Conservation (phyloP, 495 filamentous ascomycete genomes). For the Neurospora sp. region DNA sequence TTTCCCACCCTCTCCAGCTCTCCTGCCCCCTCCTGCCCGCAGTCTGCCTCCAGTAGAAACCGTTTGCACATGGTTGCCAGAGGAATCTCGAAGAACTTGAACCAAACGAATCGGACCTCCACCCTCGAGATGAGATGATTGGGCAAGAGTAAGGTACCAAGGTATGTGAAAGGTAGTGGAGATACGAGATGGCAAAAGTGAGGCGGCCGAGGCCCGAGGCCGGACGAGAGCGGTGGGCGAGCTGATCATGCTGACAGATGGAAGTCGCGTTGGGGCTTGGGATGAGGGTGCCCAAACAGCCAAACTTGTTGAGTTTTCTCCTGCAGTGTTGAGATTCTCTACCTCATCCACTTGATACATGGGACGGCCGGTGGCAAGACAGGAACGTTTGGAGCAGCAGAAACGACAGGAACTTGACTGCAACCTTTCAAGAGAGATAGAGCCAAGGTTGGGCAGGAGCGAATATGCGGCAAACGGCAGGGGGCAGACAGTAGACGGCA, state of each 20-base stretch:
- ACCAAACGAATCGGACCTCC: too few relatives aligned
- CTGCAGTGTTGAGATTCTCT: too few relatives aligned
- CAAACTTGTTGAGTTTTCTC: too few relatives aligned
- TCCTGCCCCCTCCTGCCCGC: too few relatives aligned
- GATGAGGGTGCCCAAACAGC: too few relatives aligned
- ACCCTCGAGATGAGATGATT: background rate
- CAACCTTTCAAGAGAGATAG: background rate
- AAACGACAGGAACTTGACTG: background rate
- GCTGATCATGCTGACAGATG: too few relatives aligned
- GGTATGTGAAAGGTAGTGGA: background rate
- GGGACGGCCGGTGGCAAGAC: background rate
- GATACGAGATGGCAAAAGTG: too few relatives aligned
- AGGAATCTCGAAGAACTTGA: background rate
- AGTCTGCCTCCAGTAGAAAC: rapidly evolving
- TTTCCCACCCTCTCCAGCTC: too few relatives aligned
- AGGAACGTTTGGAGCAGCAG: background rate
- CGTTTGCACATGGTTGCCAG: background rate
- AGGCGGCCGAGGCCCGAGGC: too few relatives aligned
- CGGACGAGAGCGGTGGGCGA: too few relatives aligned
- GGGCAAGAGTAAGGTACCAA: background rate
- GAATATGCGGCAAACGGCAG: background rate
- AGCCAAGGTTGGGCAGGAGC: background rate
- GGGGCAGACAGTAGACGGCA: background rate
- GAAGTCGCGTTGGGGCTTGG: too few relatives aligned
- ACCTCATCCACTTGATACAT: too few relatives aligned